Evolutionary conservation across 73 alveolate genomes (phyloP).

Genomic region (Tetrahymena malaccensis): DNA sequence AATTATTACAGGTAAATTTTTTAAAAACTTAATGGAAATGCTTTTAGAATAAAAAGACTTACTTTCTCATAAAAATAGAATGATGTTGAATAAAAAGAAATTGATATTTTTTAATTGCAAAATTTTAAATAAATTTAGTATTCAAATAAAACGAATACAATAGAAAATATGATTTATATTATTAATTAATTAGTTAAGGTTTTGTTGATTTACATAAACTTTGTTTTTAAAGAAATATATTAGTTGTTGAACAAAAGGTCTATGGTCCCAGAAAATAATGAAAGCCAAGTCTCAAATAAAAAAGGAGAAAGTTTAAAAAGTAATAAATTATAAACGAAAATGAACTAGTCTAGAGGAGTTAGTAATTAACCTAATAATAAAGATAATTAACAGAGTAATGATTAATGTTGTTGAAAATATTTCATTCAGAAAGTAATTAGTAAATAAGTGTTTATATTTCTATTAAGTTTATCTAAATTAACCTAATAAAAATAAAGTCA

Average conservation of each 20-base stretch:
- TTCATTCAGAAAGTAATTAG: not conserved
- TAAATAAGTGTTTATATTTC: not conserved
- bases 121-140: no score
- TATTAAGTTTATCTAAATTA: not conserved
- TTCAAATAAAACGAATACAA: not conserved
- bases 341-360: not conserved
- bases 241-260: not conserved
- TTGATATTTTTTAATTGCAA: no score
- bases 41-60: not conserved
- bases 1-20: constrained; percentile 7
- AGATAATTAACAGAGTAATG: not conserved
- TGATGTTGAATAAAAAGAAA: not conserved
- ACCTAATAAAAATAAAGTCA: no score
- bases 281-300: not conserved
- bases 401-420: not conserved
- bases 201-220: no score
- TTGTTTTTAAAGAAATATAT: not conserved
- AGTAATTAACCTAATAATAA: not conserved
- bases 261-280: not conserved
- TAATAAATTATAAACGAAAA: not conserved
- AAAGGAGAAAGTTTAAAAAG: not conserved
- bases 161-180: not conserved
- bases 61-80: not conserved
- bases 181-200: no score
- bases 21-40: not conserved